Evolutionary conservation across 768 basidiomycete species (phyloP).

Genomic region (Lepiota brunneoincarnata): DNA sequence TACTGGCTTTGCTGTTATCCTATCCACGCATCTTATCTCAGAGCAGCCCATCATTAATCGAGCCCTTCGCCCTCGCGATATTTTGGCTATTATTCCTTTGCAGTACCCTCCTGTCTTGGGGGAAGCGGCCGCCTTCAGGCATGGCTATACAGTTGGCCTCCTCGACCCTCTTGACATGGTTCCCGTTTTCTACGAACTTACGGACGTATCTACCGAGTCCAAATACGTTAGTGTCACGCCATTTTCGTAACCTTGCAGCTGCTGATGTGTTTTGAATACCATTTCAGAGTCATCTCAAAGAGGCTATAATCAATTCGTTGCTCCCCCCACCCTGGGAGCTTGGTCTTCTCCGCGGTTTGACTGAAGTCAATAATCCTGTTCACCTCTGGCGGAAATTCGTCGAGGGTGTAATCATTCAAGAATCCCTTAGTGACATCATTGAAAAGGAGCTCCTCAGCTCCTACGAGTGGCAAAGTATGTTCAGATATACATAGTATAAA

Average conservation of each 20-base stretch:
- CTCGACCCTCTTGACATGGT: slow-evolving; percentile 60
- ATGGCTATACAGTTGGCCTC: slow-evolving; percentile 42
- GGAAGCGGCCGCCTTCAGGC: slow-evolving; percentile 22
- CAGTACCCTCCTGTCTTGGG: slow-evolving; percentile 43
- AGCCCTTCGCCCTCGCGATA: slow-evolving; percentile 34
- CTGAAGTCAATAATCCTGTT: slow-evolving; percentile 29
- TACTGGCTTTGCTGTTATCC: slow-evolving; percentile 36
- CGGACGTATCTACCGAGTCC: background rate
- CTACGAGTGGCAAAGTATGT: slow-evolving; percentile 41
- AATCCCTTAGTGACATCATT: slow-evolving; percentile 30
- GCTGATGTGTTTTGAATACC: background rate
- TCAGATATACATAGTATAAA: background rate
- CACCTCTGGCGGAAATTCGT: slow-evolving; percentile 43
- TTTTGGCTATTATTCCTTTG: slow-evolving; percentile 48
- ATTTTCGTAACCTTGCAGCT: background rate
- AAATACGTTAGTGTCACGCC: background rate
- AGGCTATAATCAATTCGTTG: slow-evolving; percentile 29
- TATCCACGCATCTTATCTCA: slow-evolving; percentile 31
- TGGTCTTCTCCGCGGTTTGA: slow-evolving; percentile 22
- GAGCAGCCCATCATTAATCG: slow-evolving; percentile 27
- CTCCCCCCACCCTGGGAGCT: slow-evolving; percentile 37
- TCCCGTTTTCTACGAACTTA: slow-evolving; percentile 38
- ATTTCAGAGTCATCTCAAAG: slow-evolving; percentile 22
- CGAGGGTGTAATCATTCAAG: slow-evolving; percentile 30
- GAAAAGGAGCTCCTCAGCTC: slow-evolving; percentile 43